Percentiles rank a stretch among this genome's conserved stretches.
Evolutionary conservation across 2,329 filamentous ascomycete genomes (phyloP).

Genomic region (Trichophyton verrucosum): DNA sequence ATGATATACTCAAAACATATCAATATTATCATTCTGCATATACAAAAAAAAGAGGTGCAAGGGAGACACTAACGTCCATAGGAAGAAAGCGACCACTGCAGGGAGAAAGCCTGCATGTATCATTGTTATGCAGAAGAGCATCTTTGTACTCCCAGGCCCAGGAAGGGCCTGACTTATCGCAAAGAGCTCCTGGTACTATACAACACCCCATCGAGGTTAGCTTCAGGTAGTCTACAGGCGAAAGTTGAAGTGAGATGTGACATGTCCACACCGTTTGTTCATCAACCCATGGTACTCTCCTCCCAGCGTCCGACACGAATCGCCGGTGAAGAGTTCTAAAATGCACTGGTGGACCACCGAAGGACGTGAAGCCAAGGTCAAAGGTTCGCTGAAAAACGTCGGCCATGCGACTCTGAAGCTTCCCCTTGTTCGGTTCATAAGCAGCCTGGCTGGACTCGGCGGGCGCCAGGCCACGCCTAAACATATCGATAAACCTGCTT

Average conservation of each 20-base stretch:
- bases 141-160: slow-evolving; percentile 58
- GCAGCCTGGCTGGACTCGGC: slow-evolving; percentile 7
- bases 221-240: neutral
- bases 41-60: neutral
- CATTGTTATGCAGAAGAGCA: slow-evolving; percentile 55
- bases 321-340: slow-evolving; percentile 54
- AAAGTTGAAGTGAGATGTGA: neutral
- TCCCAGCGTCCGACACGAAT: slow-evolving; percentile 42
- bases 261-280: slow-evolving; percentile 47
- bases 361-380: slow-evolving; percentile 53
- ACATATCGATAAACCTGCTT: slow-evolving; percentile 7
- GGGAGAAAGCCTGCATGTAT: slow-evolving; percentile 48
- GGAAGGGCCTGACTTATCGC: slow-evolving; percentile 55
- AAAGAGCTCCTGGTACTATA: slow-evolving; percentile 59
- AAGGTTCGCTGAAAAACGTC: slow-evolving; percentile 36
- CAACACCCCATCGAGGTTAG: slow-evolving; percentile 3
- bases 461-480: neutral
- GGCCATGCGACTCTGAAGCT: slow-evolving; percentile 18
- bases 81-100: slow-evolving; percentile 47
- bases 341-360: slow-evolving; percentile 57
- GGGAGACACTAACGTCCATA: slow-evolving; percentile 45
- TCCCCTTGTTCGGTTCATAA: slow-evolving; percentile 19
- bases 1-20: neutral
- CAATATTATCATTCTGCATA: neutral
- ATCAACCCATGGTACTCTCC: slow-evolving; percentile 51